Conservation (phyloP, 805 yeast species). For the Myxozyma vanderwaltii region DNA sequence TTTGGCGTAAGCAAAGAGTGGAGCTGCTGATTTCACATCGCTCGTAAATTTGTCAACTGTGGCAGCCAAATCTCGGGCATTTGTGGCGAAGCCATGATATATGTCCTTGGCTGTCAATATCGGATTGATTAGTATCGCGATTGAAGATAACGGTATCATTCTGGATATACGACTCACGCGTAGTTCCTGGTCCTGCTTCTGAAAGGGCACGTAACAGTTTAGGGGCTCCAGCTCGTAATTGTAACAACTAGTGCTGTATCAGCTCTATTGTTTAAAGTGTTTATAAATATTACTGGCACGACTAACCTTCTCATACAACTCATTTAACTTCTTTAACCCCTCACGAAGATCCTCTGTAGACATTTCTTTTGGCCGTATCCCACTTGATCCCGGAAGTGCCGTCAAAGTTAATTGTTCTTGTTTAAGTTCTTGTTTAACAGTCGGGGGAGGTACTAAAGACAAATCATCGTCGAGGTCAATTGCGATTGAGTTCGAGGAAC, state of each 20-base stretch:
- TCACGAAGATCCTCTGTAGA: slow-evolving; percentile 1
- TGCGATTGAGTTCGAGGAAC: not conserved
- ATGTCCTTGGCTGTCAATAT: slow-evolving; percentile 2
- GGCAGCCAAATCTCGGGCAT: not conserved
- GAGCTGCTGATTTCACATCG: slow-evolving; percentile 4
- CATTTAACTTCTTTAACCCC: slow-evolving; percentile 5
- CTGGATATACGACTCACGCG: not conserved
- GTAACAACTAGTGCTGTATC: not conserved
- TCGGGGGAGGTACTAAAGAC: not conserved
- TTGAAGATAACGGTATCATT: not conserved
- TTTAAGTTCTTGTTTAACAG: not conserved
- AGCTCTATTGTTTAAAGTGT: not conserved
- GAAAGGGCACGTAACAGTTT: slow-evolving; percentile 8
- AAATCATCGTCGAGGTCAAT: slow-evolving; percentile 15
- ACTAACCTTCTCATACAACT: slow-evolving; percentile 8
- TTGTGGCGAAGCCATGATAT: slow-evolving; percentile 9
- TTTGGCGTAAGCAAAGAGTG: slow-evolving; percentile 3
- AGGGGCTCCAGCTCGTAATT: slow-evolving; percentile 13
- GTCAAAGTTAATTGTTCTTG: not conserved
- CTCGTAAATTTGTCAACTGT: slow-evolving; percentile 10
- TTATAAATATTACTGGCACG: not conserved
- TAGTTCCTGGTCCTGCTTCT: not conserved
- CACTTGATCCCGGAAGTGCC: not conserved
- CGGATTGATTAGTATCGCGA: not conserved
- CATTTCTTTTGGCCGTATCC: not conserved